Evolutionary conservation across 2,329 filamentous ascomycete species (phyloP).

Genomic region (Beauveria asiatica): DNA sequence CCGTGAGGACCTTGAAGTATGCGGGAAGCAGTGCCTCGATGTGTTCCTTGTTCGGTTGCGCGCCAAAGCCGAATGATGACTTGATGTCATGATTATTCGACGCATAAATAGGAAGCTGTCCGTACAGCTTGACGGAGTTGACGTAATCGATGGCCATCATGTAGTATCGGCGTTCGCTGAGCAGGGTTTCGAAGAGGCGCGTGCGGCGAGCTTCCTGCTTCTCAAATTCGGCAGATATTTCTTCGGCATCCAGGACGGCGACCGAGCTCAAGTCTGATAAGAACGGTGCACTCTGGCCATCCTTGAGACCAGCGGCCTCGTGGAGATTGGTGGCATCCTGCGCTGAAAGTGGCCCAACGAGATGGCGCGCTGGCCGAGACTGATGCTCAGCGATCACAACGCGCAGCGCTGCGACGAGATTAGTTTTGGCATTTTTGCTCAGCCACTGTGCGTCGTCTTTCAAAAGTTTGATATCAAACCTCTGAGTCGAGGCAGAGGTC

Average conservation of each 20-base stretch:
- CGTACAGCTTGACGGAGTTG: constrained; percentile 39
- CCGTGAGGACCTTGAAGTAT: constrained; percentile 38
- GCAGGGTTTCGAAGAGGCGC: constrained; percentile 62
- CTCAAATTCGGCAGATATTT: constrained; percentile 51
- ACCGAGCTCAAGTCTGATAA: constrained; percentile 41
- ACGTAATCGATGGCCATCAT: constrained; percentile 54
- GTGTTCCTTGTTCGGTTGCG: constrained; percentile 23
- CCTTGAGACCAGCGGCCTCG: constrained; percentile 60
- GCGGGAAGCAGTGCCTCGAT: constrained; percentile 38
- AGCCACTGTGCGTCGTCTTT: constrained; percentile 84
- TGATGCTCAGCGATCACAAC: constrained; percentile 80
- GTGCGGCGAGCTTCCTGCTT: constrained; percentile 52
- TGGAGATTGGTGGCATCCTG: constrained; percentile 71
- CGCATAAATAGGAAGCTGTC: constrained; percentile 27
- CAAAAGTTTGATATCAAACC: constrained; percentile 67
- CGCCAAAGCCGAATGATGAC: constrained; percentile 23
- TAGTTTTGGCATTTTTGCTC: constrained; percentile 66
- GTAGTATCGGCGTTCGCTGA: constrained; percentile 62
- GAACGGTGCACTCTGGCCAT: constrained; percentile 49
- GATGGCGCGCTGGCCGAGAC: constrained; percentile 61
- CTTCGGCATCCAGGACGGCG: constrained; percentile 41
- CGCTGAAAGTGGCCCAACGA: constrained; percentile 63
- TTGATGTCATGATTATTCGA: constrained; percentile 20
- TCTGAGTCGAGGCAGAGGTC: constrained; percentile 55
- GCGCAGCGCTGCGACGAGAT: constrained; percentile 74